Evolutionary conservation across 2,329 filamentous ascomycete genomes (phyloP).

Genomic region (Plectosphaerella sp.): DNA sequence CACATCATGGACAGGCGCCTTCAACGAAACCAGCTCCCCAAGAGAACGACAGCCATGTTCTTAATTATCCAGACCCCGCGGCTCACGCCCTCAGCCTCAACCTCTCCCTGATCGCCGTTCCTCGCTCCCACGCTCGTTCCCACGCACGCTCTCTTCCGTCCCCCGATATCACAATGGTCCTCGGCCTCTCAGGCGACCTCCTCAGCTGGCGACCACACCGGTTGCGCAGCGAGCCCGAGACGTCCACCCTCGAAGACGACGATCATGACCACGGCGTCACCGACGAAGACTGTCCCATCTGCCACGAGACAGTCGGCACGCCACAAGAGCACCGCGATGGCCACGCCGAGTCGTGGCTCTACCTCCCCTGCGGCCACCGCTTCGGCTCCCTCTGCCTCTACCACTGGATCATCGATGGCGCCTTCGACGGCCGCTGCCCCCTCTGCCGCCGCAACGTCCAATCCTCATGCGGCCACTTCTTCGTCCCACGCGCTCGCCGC

Average conservation of each 20-base stretch:
- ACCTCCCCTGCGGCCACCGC: constrained; percentile 35
- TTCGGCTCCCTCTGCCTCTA: constrained; percentile 40
- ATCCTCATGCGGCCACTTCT: constrained; percentile 26
- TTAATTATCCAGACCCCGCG: too few species aligned
- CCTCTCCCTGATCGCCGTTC: too few species aligned
- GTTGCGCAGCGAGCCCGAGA: too few species aligned
- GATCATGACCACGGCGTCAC: constrained; percentile 1
- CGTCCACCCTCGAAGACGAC: not conserved
- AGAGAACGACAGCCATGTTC: too few species aligned
- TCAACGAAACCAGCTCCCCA: too few species aligned
- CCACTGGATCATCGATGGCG: constrained; percentile 32
- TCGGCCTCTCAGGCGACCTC: too few species aligned
- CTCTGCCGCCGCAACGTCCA: constrained; percentile 29
- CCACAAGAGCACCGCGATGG: constrained; percentile 26
- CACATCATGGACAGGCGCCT: too few species aligned
- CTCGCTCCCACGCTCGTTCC: too few species aligned
- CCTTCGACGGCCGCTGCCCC: constrained; percentile 29
- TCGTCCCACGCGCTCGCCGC: constrained; percentile 17
- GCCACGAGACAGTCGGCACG: constrained; percentile 34
- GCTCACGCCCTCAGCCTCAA: too few species aligned
- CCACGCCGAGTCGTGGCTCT: constrained; percentile 32
- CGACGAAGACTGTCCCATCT: constrained; percentile 32
- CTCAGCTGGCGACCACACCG: too few species aligned
- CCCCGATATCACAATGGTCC: too few species aligned
- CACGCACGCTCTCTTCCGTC: too few species aligned